Evolutionary conservation across 129 eudicot species (phyloP).

Genomic region (Artemisia tridentata): DNA sequence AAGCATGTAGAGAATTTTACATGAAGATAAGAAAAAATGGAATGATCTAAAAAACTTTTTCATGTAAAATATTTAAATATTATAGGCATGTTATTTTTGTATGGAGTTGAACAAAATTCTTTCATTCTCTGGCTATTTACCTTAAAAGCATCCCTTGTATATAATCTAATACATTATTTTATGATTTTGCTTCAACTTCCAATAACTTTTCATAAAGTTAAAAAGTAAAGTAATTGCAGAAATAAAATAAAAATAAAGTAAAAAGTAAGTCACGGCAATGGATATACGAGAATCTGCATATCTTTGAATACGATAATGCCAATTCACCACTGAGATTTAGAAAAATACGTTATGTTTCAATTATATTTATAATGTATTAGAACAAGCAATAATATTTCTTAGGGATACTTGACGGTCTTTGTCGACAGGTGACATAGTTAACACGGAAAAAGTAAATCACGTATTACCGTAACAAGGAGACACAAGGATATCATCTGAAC

Average conservation of each 20-base stretch:
- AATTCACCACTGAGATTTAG: neutral
- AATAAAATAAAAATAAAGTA: conserved; percentile 32
- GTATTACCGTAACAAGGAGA: no score
- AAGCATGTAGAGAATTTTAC: neutral
- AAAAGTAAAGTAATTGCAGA: conserved; percentile 24
- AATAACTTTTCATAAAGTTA: conserved; percentile 37
- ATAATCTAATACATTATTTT: conserved; percentile 15
- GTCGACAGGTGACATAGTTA: no score
- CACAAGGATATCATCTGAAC: no score
- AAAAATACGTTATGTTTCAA: neutral
- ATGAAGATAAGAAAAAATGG: neutral
- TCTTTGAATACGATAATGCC: neutral
- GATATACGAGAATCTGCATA: conserved; percentile 29
- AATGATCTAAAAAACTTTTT: conserved; percentile 9
- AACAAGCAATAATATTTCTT: no score
- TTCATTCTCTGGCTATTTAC: conserved; percentile 32
- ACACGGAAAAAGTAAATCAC: no score
- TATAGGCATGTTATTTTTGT: conserved; percentile 33
- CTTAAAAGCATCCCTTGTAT: conserved; percentile 33
- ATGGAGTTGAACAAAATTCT: conserved; percentile 39
- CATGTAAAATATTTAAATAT: conserved; percentile 20
- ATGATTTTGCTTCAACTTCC: conserved; percentile 36
- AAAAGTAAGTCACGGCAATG: conserved; percentile 27
- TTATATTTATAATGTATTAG: no score
- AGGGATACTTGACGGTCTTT: no score